phyloP scores from a whole-genome alignment of 2,329 filamentous ascomycete genomes.

The Xylariales sp. region DNA sequence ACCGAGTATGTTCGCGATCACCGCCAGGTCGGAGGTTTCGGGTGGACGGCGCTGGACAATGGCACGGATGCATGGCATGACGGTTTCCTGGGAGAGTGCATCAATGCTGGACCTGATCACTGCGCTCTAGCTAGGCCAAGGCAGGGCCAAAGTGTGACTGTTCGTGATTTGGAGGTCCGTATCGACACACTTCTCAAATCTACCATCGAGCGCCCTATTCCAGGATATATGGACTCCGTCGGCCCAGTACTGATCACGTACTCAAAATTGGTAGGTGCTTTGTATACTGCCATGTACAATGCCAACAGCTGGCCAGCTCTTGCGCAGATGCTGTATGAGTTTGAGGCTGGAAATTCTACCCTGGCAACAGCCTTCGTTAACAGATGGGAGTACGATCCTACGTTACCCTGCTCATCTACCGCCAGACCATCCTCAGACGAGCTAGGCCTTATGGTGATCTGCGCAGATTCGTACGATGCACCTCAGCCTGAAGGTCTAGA shows the following conservation, averaged over 20 bases:
- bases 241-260: conserved; percentile 43
- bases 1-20: conserved; percentile 43
- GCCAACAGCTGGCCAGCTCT: conserved; percentile 35
- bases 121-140: conserved; percentile 37
- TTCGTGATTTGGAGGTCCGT: conserved; percentile 30
- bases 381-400: conserved; percentile 38
- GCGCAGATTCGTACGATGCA: conserved; percentile 41
- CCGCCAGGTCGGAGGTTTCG: conserved; percentile 40
- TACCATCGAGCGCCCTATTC: conserved; percentile 31
- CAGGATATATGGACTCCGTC: conserved; percentile 30
- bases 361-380: conserved; percentile 35
- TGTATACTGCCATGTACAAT: conserved; percentile 40
- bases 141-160: conserved; percentile 22
- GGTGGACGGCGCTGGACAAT: conserved; percentile 43
- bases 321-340: conserved; percentile 36
- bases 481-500: conserved; percentile 30
- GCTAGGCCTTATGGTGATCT: conserved; percentile 37
- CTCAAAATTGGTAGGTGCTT: conserved; percentile 30
- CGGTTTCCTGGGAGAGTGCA: conserved; percentile 45
- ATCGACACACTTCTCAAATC: conserved; percentile 33
- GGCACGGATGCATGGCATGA: conserved; percentile 44
- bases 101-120: conserved; percentile 40
- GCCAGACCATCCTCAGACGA: conserved; percentile 32
- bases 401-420: conserved; percentile 20
- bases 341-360: conserved; percentile 40